Conservation (phyloP, 345 rosid species). For the Boechera retrofracta region DNA sequence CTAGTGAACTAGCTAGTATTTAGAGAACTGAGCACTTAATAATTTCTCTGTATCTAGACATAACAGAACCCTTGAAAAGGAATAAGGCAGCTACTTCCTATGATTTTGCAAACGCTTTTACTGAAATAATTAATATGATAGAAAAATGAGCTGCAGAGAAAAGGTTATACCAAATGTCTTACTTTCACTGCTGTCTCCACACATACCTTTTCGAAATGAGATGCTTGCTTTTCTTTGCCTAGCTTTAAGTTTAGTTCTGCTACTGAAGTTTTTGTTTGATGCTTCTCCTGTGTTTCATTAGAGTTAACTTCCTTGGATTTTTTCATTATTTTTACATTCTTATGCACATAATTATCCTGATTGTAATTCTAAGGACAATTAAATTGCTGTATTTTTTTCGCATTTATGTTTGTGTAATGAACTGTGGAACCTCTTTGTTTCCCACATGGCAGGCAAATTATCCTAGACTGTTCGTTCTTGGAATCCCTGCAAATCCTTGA, state of each 20-base stretch:
- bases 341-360: constrained; percentile 1
- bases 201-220: background rate
- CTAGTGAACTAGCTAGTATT: background rate
- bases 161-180: constrained; percentile 9
- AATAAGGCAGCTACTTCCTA: background rate
- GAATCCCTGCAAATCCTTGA: constrained; percentile 85
- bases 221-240: constrained; percentile 16
- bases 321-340: background rate
- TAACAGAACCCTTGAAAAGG: constrained; percentile 2
- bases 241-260: background rate
- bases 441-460: constrained; percentile 67
- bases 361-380: background rate
- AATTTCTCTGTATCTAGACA: background rate
- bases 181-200: constrained; percentile 1
- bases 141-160: background rate
- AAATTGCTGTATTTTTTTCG: background rate
- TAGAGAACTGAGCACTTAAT: background rate
- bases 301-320: background rate
- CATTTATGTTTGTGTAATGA: constrained; percentile 3
- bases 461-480: constrained; percentile 70
- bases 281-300: constrained; percentile 8
- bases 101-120: constrained; percentile 7
- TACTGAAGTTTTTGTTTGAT: constrained; percentile 15
- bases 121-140: background rate
- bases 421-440: constrained; percentile 26